A percentile compares a stretch with the other conserved stretches of the same genome.
Conservation (phyloP, 1,284 basidiomycete species). For the Hortiboletus rubellus region DNA sequence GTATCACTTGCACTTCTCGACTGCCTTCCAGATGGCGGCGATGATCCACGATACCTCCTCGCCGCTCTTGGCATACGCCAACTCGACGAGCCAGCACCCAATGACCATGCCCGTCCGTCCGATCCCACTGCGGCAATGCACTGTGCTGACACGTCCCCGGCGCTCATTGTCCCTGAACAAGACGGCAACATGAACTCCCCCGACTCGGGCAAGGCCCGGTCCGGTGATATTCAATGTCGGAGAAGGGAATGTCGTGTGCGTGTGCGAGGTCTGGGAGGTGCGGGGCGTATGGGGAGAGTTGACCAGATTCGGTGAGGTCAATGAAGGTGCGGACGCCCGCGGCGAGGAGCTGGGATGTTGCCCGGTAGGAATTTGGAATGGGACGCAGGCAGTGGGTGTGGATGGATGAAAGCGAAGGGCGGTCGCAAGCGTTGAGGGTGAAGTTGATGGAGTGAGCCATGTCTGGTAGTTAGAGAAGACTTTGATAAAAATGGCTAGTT, state of each 20-base stretch:
- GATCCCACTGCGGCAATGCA: slow-evolving; percentile 76
- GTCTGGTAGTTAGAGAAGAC: neutral
- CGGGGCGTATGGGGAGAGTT: slow-evolving; percentile 62
- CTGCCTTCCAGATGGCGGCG: slow-evolving; percentile 65
- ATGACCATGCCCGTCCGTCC: slow-evolving; percentile 74
- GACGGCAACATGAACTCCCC: slow-evolving; percentile 55
- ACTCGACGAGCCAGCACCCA: slow-evolving; percentile 76
- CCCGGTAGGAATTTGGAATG: slow-evolving; percentile 81
- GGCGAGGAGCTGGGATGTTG: slow-evolving; percentile 62
- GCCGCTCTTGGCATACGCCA: slow-evolving; percentile 57
- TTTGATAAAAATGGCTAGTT: too few species aligned
- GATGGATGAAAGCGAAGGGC: slow-evolving; percentile 19
- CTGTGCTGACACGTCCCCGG: slow-evolving; percentile 57
- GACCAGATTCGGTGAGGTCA: slow-evolving; percentile 72
- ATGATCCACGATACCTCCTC: slow-evolving; percentile 63
- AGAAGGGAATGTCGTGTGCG: slow-evolving; percentile 52
- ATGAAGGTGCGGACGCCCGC: slow-evolving; percentile 76
- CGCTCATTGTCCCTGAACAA: slow-evolving; percentile 58
- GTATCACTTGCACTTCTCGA: slow-evolving; percentile 72
- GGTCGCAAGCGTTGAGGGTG: slow-evolving; percentile 7
- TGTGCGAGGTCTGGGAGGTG: slow-evolving; percentile 55
- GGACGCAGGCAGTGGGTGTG: slow-evolving; percentile 45
- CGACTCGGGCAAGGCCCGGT: slow-evolving; percentile 61
- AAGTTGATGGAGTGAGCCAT: slow-evolving; percentile 14
- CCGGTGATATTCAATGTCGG: slow-evolving; percentile 65